Conservation (phyloP, 345 rosid genomes). For the Euclidium syriacum region DNA sequence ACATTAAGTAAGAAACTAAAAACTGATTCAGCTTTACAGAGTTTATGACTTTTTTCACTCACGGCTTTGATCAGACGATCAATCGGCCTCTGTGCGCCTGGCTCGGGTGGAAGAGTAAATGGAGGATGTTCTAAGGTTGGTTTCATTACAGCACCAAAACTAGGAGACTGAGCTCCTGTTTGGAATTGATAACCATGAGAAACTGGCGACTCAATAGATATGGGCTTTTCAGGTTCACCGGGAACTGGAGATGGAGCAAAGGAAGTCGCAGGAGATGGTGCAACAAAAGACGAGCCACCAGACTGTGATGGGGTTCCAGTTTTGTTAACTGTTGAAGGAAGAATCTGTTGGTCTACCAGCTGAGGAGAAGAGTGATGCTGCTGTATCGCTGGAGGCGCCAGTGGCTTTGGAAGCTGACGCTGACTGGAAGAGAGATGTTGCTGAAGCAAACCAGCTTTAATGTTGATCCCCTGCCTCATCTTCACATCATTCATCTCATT, state of each 20-base stretch:
- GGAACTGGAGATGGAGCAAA: slow-evolving; percentile 63
- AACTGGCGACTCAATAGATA: slow-evolving; percentile 40
- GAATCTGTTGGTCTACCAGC: slow-evolving; percentile 63
- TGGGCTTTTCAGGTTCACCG: slow-evolving; percentile 62
- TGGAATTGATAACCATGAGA: slow-evolving; percentile 40
- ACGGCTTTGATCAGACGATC: slow-evolving; percentile 76
- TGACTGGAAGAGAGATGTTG: slow-evolving; percentile 44
- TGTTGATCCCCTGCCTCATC: slow-evolving; percentile 49
- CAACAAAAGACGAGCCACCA: slow-evolving; percentile 57
- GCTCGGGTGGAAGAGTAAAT: slow-evolving; percentile 59
- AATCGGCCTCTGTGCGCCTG: slow-evolving; percentile 60
- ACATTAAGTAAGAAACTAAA: background rate
- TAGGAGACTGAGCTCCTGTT: slow-evolving; percentile 51
- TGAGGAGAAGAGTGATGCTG: slow-evolving; percentile 67
- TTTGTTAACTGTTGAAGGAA: slow-evolving; percentile 37
- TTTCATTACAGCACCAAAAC: no score
- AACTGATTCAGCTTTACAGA: background rate
- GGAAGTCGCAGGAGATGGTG: slow-evolving; percentile 65
- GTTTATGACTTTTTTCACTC: slow-evolving; percentile 22
- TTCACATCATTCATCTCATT: slow-evolving; percentile 61
- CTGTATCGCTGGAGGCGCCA: slow-evolving; percentile 44
- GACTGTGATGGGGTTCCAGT: slow-evolving; percentile 61
- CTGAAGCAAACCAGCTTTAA: slow-evolving; percentile 52
- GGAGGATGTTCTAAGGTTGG: slow-evolving; percentile 62
- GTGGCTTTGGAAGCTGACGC: slow-evolving; percentile 33